Conservation (phyloP, 1,284 basidiomycete species). For the Papiliotrema flavescens region DNA sequence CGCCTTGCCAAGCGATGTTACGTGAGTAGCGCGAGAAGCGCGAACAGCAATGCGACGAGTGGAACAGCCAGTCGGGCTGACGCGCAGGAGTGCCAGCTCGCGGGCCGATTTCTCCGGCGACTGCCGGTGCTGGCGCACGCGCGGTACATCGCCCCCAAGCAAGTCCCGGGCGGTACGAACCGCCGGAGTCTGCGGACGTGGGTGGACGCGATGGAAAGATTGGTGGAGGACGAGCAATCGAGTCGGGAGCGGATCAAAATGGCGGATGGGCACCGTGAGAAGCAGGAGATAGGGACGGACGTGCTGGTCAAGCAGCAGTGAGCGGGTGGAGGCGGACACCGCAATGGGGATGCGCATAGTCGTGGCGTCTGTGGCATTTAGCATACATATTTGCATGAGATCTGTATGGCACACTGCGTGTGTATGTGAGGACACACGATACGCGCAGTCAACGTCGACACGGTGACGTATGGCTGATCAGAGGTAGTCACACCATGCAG, state of each 20-base stretch:
- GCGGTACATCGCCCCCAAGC: constrained; percentile 58
- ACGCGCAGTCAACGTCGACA: too few relatives aligned
- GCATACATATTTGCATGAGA: too few relatives aligned
- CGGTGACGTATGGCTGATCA: too few relatives aligned
- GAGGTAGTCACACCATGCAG: too few relatives aligned
- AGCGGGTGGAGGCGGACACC: too few relatives aligned
- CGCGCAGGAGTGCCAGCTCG: constrained; percentile 66
- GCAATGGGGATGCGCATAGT: too few relatives aligned
- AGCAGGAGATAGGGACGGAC: too few relatives aligned
- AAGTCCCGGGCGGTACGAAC: constrained; percentile 5
- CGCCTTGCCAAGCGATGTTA: constrained; percentile 67
- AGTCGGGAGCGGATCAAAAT: constrained; percentile 4
- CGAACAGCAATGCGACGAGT: not conserved
- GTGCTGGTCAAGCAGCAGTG: too few relatives aligned
- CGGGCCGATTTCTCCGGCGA: constrained; percentile 81
- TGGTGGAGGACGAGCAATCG: constrained; percentile 51
- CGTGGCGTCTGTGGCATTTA: too few relatives aligned
- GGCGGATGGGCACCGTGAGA: constrained; percentile 3
- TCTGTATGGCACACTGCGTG: too few relatives aligned
- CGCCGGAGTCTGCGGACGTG: constrained; percentile 26
- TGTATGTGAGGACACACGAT: too few relatives aligned
- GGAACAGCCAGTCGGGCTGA: not conserved
- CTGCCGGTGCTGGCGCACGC: constrained; percentile 90
- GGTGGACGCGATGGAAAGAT: constrained; percentile 65
- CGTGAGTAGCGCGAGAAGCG: constrained; percentile 52